These are phyloP conservation scores for Suillus weaverae DNA, from an alignment of 768 basidiomycete species.

Conservation along the genomic window DNA sequence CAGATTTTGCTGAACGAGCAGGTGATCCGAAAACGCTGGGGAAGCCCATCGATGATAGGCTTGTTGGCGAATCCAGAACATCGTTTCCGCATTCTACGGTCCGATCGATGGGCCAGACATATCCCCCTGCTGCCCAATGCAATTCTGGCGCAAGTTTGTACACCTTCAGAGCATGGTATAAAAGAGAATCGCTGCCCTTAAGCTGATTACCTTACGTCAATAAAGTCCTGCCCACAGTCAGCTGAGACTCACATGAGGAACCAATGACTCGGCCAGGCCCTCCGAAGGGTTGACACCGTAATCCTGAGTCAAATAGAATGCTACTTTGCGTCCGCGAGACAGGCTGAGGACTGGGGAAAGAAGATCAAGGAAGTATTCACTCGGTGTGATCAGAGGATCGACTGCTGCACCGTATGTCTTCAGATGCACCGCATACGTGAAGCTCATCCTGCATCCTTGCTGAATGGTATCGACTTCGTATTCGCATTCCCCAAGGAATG, in stretches of 20 bases:
- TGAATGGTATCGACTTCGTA: constrained; percentile 72
- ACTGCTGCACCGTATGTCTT: constrained; percentile 64
- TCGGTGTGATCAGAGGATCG: constrained; percentile 70
- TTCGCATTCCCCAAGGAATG: constrained; percentile 72
- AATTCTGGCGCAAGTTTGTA: constrained; percentile 75
- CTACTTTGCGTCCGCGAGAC: constrained; percentile 69
- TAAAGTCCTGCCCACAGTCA: background rate
- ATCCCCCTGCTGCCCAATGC: constrained; percentile 81
- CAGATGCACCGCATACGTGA: constrained; percentile 72
- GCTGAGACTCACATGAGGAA: constrained; percentile 58
- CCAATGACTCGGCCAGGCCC: constrained; percentile 64
- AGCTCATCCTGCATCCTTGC: constrained; percentile 65
- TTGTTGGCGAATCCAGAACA: constrained; percentile 30
- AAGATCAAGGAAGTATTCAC: constrained; percentile 70
- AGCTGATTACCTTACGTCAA: constrained; percentile 42
- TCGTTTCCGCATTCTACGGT: constrained; percentile 63
- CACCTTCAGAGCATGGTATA: constrained; percentile 75
- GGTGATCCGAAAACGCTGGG: constrained; percentile 23
- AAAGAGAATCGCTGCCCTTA: constrained; percentile 72
- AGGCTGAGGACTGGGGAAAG: constrained; percentile 71
- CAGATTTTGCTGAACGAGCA: constrained; percentile 27
- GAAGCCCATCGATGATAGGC: constrained; percentile 25
- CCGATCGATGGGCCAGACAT: constrained; percentile 75
- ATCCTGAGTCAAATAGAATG: constrained; percentile 67
- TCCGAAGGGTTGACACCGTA: constrained; percentile 73